Evolutionary conservation across 2,329 filamentous ascomycete genomes (phyloP), one percentile per base, ranked within the genome.

Genomic region (Ascochyta clinopodiicola): DNA sequence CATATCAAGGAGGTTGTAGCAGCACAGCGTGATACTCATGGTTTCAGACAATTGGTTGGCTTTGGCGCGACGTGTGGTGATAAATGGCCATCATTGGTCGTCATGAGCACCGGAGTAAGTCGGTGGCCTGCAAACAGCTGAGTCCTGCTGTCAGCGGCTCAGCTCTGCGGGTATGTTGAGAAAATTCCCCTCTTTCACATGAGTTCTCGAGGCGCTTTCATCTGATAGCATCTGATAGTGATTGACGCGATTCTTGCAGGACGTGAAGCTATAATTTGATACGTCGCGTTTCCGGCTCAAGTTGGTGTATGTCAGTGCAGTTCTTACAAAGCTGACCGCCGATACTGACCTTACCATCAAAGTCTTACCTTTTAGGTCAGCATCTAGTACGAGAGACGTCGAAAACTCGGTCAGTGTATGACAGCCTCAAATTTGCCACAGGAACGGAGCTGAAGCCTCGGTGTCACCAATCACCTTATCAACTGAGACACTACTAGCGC

Each of bases 351-450:
- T 13, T 25, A 15, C 32, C n/a, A 15, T n/a, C n/a, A 8, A 35
- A 12, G 32, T 17, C 8, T 8, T 8, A 17, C 4, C 6, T 10
- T n/a, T 17, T 15, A 13, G 10, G 36, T 42, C 45, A 50, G 52
- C 45, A 45, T 27, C 13, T 15, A 19, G 17, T 17, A 35, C 22
- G 32, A 10, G 29, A 27, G 7, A 40, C 7, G 32, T 19, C 15
- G 40, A 42, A 50, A 37, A 50, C 40, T 55, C 52, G 46, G 45
- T 39, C 45, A 45, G 27, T 50, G 24, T 32, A 55, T 50, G 45
- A 55, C 52, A 40, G 46, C 42, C 35, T n/a, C 36, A 37, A 44
- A n/a, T 29, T 55, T 45, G 52, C 52, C 52, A 55, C 52, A 55
- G 52, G 52, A 50, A 50, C 45, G 45, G 22, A 29, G 31, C 45